phyloP scores from a whole-genome alignment of 768 basidiomycete species.

The Rhodotorula kratochvilovae region DNA sequence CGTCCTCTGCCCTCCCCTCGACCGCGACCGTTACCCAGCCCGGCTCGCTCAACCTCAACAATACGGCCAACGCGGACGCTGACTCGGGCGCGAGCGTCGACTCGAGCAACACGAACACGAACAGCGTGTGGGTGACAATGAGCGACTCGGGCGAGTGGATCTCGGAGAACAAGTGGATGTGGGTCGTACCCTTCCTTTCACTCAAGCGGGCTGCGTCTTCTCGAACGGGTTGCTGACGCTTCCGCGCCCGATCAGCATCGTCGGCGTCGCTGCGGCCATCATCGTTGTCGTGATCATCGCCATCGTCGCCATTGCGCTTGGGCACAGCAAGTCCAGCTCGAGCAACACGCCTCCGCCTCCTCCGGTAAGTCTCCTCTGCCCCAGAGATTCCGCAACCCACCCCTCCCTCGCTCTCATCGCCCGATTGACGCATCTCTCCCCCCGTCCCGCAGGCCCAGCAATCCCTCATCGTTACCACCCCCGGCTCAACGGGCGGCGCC shows the following conservation, averaged over 20 bases:
- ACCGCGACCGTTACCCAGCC: neutral
- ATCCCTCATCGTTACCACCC: neutral
- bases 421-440: too few relatives aligned
- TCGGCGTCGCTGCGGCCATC: neutral
- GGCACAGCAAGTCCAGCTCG: neutral
- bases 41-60: constrained; percentile 10
- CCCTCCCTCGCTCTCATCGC: neutral
- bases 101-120: constrained; percentile 13
- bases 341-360: neutral
- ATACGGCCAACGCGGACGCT: constrained; percentile 16
- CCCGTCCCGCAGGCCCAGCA: constrained; percentile 2
- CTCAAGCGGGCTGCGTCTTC: neutral
- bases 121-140: constrained; percentile 3
- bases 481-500: neutral
- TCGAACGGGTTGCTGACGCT: too few relatives aligned
- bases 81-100: constrained; percentile 9
- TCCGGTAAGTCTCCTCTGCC: neutral
- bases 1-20: neutral
- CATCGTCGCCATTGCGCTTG: constrained; percentile 2
- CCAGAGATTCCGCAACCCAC: neutral
- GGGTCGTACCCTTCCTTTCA: neutral
- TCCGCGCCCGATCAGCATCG: neutral
- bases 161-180: constrained; percentile 24
- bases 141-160: constrained; percentile 5
- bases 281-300: neutral